A percentile compares a stretch with the other conserved stretches of the same genome.
Evolutionary conservation across 768 basidiomycete species (phyloP).

Genomic region (Austroboletus festivus): DNA sequence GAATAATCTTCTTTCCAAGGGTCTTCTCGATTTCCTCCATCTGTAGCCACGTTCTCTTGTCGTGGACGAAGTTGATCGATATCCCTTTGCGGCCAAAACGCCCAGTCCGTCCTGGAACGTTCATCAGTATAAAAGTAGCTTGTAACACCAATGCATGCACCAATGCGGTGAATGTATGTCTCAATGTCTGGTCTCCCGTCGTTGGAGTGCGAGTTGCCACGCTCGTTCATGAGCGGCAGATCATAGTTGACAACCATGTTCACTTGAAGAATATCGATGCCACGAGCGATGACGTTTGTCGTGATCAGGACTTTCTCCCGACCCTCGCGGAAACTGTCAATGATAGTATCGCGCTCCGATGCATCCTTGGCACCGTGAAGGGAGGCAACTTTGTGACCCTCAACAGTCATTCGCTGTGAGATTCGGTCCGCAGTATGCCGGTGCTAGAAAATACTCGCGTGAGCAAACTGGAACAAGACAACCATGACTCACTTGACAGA

Average conservation of each 20-base stretch:
- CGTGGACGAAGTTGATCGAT: constrained; percentile 96
- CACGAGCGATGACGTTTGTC: constrained; percentile 97
- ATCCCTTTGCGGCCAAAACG: constrained; percentile 97
- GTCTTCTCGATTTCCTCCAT: constrained; percentile 87
- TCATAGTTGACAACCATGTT: constrained; percentile 99
- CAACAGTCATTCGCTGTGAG: constrained; percentile 81
- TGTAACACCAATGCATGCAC: constrained; percentile 42
- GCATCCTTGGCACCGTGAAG: constrained; percentile 94
- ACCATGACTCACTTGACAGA: constrained; percentile 70
- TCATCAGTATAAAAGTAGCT: not conserved
- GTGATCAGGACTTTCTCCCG: constrained; percentile 97
- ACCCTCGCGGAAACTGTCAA: constrained; percentile 94
- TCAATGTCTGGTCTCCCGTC: constrained; percentile 83
- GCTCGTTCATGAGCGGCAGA: constrained; percentile 81
- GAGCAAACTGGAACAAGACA: not conserved
- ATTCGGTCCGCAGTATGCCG: constrained; percentile 93
- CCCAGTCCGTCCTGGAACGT: constrained; percentile 80
- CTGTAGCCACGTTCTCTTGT: constrained; percentile 80
- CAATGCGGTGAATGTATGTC: constrained; percentile 97
- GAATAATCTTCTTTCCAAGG: constrained; percentile 73
- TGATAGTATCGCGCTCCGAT: constrained; percentile 82
- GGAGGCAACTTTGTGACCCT: constrained; percentile 96
- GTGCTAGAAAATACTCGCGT: constrained; percentile 44
- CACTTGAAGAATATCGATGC: constrained; percentile 97
- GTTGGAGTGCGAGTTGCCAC: constrained; percentile 37